A percentile compares a stretch with the other conserved stretches of the same genome.
Evolutionary conservation across 108 stramenopile species (phyloP).

Genomic region (Fistulifera pelliculosa): DNA sequence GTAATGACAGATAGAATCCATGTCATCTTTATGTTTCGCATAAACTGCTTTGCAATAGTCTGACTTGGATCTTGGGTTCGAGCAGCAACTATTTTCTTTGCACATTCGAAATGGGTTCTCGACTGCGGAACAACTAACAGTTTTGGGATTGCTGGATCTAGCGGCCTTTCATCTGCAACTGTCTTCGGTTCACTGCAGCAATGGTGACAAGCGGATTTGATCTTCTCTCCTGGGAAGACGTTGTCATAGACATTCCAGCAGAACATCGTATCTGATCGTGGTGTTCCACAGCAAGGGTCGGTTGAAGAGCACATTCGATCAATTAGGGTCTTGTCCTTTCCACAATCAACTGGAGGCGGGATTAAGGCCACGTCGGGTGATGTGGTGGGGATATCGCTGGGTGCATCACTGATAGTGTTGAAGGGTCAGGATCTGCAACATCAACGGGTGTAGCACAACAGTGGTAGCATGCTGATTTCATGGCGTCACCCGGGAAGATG

Average conservation of each 20-base stretch:
- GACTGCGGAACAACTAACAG: conserved; percentile 1
- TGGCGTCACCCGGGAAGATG: conserved; percentile 2
- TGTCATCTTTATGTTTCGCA: conserved; percentile 2
- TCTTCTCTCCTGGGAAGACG: conserved; percentile 3
- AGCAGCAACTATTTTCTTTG: conserved; percentile 33
- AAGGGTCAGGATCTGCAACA: no score
- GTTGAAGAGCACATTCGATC: conserved; percentile 7
- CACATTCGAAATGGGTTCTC: conserved; percentile 20
- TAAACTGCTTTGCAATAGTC: conserved; percentile 27
- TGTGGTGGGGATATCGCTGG: no score
- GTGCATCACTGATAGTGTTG: no score
- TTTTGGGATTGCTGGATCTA: conserved; percentile 3
- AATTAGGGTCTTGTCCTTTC: not conserved
- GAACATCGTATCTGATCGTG: conserved; percentile 2
- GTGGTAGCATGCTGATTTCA: conserved; percentile 9
- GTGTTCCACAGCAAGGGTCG: conserved; percentile 7
- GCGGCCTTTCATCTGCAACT: not conserved
- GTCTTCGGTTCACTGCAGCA: conserved; percentile 5
- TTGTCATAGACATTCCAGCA: conserved; percentile 14
- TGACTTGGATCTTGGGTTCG: conserved; percentile 17
- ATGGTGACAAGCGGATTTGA: conserved; percentile 7
- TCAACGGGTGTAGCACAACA: conserved; percentile 4
- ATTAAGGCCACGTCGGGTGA: no score
- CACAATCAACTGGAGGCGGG: no score
- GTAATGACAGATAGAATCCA: conserved; percentile 16